Conservation (phyloP, 2,329 filamentous ascomycete genomes). For the Paraphaeosphaeria minitans region DNA sequence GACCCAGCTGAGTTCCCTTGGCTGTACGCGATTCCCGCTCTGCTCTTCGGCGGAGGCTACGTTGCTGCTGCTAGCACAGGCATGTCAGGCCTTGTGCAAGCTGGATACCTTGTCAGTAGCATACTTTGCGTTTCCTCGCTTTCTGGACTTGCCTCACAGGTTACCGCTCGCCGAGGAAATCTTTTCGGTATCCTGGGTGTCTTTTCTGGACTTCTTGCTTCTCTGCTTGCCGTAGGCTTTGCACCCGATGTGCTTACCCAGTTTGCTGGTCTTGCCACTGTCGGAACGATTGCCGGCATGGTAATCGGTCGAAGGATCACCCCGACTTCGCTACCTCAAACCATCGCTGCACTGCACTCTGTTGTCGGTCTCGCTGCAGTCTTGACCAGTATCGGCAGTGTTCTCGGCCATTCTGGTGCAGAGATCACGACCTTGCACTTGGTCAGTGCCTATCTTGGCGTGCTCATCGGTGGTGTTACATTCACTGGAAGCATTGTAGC, state of each 20-base stretch:
- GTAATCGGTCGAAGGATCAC: conserved; percentile 86
- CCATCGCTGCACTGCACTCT: conserved; percentile 85
- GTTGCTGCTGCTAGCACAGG: conserved; percentile 80
- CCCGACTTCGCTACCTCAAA: conserved; percentile 85
- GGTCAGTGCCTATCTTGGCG: conserved; percentile 83
- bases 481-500: conserved; percentile 91
- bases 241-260: conserved; percentile 78
- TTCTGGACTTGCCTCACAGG: conserved; percentile 79
- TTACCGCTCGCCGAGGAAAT: conserved; percentile 83
- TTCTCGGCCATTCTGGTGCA: conserved; percentile 70
- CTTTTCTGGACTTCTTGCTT: conserved; percentile 79
- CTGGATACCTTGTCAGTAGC: conserved; percentile 84
- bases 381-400: conserved; percentile 84
- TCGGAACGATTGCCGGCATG: conserved; percentile 72
- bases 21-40: conserved; percentile 79
- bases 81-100: conserved; percentile 82
- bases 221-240: conserved; percentile 80
- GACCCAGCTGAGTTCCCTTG: conserved; percentile 88
- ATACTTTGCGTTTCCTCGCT: conserved; percentile 81
- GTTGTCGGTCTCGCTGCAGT: conserved; percentile 90
- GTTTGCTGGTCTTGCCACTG: conserved; percentile 74
- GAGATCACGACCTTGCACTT: conserved; percentile 79
- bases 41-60: conserved; percentile 80
- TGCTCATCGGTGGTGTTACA: conserved; percentile 83
- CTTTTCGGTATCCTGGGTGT: conserved; percentile 87